Base-by-base conservation (phyloP, 2,329 filamentous ascomycete species). In the Cryphonectria carpinicola region DNA sequence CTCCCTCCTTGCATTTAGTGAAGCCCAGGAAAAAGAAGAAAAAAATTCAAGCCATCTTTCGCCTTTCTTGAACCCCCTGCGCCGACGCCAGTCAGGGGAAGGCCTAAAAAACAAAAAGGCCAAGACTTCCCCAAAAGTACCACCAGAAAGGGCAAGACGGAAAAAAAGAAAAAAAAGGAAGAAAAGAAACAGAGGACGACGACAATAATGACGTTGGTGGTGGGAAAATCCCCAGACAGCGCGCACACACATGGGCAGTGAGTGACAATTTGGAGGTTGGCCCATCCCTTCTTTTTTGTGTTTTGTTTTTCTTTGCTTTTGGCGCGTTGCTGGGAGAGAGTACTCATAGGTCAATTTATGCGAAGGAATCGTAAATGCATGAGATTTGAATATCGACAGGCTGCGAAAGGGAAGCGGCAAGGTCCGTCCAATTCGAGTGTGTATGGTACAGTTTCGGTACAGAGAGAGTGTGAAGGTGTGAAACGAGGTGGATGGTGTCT, bases 371-470 rank as follows among this genome's bases (percentile, higher is more conserved):
- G 60, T 72, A 66, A 69, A 71, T 69, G 66, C 66, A 69, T 72
- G 32, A 69, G 62, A 71, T 71, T 52, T 22, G 66, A 63, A 71
- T 72, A 71, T 72, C 69, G 67, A 72, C 71, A 68, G 32, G 64
- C 25, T 64, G 49, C 22, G 46, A 56, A 58, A 70, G 41, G 49
- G 71, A 68, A 68, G 62, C 52, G 56, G 39, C 2, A 61, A 32
- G 37, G 49, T 54, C 54, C 62, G 28, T 32, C 65, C 69, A 54
- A 54, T 66, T 39, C 69, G 65, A 35, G 17, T 66, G 54, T 32
- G 70, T 67, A 67, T 70, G 60, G 49, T 73, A 73, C 71, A 71
- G 61, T 54, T 4, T 2, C 32, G 46, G 58, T 7, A 28, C 11
- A 41, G 13, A 25, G 54, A 58, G 54, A 43, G 41, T 41, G 65